Base-by-base conservation (phyloP, 176 grass and related monocot species). In the Oryza brachyantha region DNA sequence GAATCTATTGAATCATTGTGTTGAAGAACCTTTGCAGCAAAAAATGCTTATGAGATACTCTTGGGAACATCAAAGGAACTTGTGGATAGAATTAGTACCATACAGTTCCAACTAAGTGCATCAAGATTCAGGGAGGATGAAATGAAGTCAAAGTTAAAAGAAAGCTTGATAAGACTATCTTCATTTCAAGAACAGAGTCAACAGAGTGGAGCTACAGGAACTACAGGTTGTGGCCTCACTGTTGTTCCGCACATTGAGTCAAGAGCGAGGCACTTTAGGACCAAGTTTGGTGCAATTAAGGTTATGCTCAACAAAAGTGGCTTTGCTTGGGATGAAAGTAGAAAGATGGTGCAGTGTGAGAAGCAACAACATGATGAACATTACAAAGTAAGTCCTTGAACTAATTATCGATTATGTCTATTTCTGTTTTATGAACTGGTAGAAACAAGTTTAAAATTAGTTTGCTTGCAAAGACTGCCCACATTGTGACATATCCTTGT, bases 61-160 rank as follows among this genome's bases (percentile, higher is more conserved):
- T 64, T 90, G n/a, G 81, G 81, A 59, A 88, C 84, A 66, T 94
- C 90, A 36, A 93, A 90, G 65, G 90, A 93, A 76, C 83, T 98
- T 71, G 14, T 74, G 32, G 60, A 66, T 29, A 90, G 21, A 72
- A 24, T 94, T 72, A 80, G 83, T 73, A n/a, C n/a, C n/a, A 80
- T 80, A 57, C 75, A 90, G 46, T 38, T 73, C 22, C 68, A 73
- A 55, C 37, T 90, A 62, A 86, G 66, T 64, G 57, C 65, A 11
- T 83, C 73, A 39, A 40, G 75, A 42, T 61, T 11, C 74, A 59
- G 83, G 61, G 88, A 90, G 70, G 54, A 72, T 74, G 85, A 84
- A 71, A 29, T 88, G 31, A 88, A 64, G 24, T 83, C 61, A 8
- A 83, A 80, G 80, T 42, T 86, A 75, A 78, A 88, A 42, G 55